phyloP scores from a whole-genome alignment of 257 asterid genomes.

The Rhazya stricta region DNA sequence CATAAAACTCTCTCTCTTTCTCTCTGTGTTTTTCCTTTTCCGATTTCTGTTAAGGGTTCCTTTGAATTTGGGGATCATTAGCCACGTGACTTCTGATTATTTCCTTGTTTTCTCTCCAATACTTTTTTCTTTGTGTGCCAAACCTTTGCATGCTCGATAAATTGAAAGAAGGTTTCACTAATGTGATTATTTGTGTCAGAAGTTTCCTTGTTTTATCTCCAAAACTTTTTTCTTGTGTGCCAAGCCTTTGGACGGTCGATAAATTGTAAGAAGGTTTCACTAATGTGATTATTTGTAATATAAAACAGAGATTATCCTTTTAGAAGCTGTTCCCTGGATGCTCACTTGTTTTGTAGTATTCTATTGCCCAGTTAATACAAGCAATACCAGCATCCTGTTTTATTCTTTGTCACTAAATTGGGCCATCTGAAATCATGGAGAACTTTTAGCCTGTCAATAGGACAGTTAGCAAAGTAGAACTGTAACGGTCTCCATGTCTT shows the following conservation, averaged over 20 bases:
- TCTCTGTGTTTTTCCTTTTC: background rate
- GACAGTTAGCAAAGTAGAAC: background rate
- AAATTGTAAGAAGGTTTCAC: background rate
- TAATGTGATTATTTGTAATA: background rate
- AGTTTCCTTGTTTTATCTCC: background rate
- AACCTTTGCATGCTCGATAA: no score
- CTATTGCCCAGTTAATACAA: background rate
- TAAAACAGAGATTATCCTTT: background rate
- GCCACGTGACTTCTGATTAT: background rate
- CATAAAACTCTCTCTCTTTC: background rate
- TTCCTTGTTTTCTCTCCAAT: background rate
- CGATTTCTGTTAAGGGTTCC: conserved; percentile 1
- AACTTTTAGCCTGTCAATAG: background rate
- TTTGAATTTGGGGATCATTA: background rate
- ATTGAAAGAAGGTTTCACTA: background rate
- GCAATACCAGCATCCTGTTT: background rate
- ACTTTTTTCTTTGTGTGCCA: background rate
- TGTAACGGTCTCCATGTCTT: background rate
- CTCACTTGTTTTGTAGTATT: background rate
- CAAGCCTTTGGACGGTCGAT: no score
- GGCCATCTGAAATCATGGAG: background rate
- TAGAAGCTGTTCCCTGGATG: background rate
- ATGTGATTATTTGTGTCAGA: background rate
- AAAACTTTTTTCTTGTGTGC: background rate
- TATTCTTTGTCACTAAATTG: background rate